phyloP scores from a whole-genome alignment of 148 eudicot species.

The Talinum fruticosum region DNA sequence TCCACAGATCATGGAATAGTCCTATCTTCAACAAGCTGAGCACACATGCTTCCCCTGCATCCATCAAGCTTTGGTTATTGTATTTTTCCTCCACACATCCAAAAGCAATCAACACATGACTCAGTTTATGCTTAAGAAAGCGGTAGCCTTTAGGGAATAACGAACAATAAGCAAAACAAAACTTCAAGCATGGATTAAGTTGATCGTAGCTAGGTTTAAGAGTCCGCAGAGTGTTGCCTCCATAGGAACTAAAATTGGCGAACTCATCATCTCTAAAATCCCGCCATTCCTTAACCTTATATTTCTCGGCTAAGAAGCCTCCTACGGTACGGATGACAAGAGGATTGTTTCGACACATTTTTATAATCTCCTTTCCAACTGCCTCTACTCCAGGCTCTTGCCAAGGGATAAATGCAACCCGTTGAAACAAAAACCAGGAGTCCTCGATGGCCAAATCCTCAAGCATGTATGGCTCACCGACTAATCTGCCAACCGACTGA shows the following conservation, averaged over 20 bases:
- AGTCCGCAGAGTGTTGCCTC: neutral
- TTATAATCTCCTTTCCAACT: no score
- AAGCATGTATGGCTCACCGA: no score
- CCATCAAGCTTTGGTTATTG: neutral
- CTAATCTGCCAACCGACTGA: no score
- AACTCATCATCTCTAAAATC: neutral
- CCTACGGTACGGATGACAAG: no score
- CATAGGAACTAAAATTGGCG: neutral
- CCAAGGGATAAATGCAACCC: no score
- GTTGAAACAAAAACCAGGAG: no score
- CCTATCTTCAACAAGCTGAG: neutral
- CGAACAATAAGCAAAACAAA: constrained; percentile 5
- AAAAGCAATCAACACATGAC: neutral
- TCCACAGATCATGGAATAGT: neutral
- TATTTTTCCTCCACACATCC: neutral
- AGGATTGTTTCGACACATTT: no score
- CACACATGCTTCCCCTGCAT: neutral
- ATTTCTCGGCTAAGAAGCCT: no score
- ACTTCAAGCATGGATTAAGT: neutral
- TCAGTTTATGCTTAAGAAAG: neutral
- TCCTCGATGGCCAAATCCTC: no score
- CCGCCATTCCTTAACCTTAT: neutral
- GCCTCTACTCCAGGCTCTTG: no score
- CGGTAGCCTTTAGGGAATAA: neutral
- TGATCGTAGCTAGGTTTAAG: neutral